Evolutionary conservation across 805 yeast genomes (phyloP).

Genomic region (Candida rishiriensis): DNA sequence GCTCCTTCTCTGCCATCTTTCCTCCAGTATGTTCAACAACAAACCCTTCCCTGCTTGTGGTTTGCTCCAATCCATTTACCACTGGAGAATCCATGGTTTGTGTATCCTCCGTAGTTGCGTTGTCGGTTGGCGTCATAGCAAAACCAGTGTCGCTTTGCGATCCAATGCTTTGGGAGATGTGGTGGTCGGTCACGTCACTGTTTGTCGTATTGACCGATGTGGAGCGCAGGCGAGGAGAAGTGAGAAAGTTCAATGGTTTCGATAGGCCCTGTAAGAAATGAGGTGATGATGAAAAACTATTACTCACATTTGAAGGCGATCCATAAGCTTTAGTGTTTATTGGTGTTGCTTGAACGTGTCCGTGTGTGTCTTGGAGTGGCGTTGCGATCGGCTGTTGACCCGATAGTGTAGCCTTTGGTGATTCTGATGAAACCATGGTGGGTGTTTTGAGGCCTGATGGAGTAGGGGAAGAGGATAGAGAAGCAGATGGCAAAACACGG

Average conservation of each 20-base stretch:
- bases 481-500: neutral
- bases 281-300: neutral
- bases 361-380: neutral
- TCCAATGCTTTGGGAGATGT: too few relatives aligned
- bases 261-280: slow-evolving; percentile 9
- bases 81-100: too few relatives aligned
- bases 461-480: neutral
- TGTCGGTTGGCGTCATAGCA: too few relatives aligned
- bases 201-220: slow-evolving; percentile 6
- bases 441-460: neutral
- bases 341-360: too few relatives aligned
- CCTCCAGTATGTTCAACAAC: too few relatives aligned
- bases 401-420: too few relatives aligned
- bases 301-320: slow-evolving; percentile 3
- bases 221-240: slow-evolving; percentile 13
- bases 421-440: neutral
- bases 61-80: too few relatives aligned
- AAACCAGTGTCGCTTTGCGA: too few relatives aligned
- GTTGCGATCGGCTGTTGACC: neutral
- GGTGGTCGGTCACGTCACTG: too few relatives aligned
- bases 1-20: neutral
- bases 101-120: too few relatives aligned
- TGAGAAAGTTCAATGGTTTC: slow-evolving; percentile 12
- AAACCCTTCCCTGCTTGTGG: too few relatives aligned
- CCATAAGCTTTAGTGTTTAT: neutral